These are phyloP conservation scores for Ceratobasidium sp. DNA, from an alignment of 1,284 basidiomycete genomes.

Conservation along the genomic window DNA sequence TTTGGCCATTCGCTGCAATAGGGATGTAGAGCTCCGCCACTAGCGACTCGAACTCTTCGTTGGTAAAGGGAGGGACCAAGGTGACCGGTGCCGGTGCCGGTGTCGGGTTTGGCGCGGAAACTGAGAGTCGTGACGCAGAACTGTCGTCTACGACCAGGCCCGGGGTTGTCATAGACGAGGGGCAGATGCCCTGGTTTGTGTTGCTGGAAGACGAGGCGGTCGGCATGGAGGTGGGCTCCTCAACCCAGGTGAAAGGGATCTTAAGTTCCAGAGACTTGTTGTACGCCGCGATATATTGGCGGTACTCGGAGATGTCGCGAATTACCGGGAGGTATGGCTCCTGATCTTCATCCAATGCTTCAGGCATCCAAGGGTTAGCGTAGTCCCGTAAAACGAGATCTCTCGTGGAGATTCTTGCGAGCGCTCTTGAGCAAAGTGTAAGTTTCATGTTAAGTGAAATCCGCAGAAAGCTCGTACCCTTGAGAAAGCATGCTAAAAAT, in stretches of 20 bases:
- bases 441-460: background rate
- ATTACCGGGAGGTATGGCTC: background rate
- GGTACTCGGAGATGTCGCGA: background rate
- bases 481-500: background rate
- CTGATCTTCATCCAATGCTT: background rate
- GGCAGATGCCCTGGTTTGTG: no score
- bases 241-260: background rate
- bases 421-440: background rate
- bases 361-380: conserved; percentile 5
- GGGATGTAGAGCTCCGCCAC: no score
- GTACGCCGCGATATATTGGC: background rate
- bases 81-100: background rate
- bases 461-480: background rate
- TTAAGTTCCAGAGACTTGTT: background rate
- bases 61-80: no score
- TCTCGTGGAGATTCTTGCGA: background rate
- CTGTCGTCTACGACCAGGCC: background rate
- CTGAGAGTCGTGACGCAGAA: background rate
- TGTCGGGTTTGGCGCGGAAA: background rate
- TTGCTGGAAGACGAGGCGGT: background rate
- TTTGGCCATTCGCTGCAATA: no score
- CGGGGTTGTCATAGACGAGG: no score
- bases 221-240: no score
- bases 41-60: no score
- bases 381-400: background rate